Conservation (phyloP, 1,284 basidiomycete species). For the Sutorius eximius region DNA sequence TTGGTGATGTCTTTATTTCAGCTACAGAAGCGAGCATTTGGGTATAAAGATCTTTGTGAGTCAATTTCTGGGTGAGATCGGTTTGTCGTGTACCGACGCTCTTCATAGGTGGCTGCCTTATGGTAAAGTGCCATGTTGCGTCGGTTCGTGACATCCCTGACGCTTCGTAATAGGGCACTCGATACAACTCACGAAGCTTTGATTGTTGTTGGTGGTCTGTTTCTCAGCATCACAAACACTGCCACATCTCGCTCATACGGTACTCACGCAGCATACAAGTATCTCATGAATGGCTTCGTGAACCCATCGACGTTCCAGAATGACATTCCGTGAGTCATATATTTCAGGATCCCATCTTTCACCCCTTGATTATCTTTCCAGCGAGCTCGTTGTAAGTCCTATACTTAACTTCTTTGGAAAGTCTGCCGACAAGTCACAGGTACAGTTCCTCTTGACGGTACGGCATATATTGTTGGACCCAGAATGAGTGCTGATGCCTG, state of each 20-base stretch:
- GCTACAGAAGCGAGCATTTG: conserved; percentile 12
- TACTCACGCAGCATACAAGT: conserved; percentile 14
- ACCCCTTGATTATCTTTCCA: background rate
- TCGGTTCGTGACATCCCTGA: background rate
- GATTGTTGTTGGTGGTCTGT: conserved; percentile 9
- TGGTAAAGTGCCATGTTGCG: background rate
- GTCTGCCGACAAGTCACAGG: conserved; percentile 2
- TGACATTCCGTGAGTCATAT: conserved; percentile 5
- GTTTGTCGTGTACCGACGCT: background rate
- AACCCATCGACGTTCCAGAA: background rate
- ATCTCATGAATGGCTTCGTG: conserved; percentile 5
- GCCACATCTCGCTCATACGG: background rate
- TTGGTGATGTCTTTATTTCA: background rate
- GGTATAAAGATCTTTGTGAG: conserved; percentile 15
- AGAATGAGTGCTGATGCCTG: background rate
- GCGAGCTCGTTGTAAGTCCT: conserved; percentile 16
- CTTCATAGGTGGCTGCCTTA: conserved; percentile 6
- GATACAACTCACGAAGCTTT: conserved; percentile 10
- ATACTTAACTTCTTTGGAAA: background rate
- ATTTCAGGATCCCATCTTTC: background rate
- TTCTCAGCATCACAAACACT: no score
- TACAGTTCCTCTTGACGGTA: conserved; percentile 10
- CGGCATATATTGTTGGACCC: no score
- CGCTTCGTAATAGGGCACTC: background rate
- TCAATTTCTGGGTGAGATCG: background rate